Base-by-base conservation (phyloP, 768 basidiomycete genomes). In the Gloeophyllum trabeum region DNA sequence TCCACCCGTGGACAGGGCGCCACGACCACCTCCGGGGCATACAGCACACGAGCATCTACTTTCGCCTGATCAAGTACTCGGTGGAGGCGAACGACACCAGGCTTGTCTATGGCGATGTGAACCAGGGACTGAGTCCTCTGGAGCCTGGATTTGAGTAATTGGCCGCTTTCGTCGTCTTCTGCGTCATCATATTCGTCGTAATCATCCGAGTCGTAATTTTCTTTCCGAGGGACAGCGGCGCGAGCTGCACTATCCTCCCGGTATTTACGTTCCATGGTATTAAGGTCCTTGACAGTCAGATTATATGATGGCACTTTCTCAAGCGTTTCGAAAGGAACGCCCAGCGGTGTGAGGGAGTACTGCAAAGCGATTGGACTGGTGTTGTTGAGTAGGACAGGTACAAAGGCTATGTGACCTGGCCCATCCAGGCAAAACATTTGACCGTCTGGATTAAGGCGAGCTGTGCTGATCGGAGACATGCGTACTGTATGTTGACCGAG, bases 391-490 rank as follows among this genome's bases (percentile, higher is more conserved):
- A 93, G 69, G 24, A 96, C 62, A 1, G 93, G 93, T 37, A 96
- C 64, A 41, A 89, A 71, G 23, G 85, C 73, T 35, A 65, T 64
- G 41, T 69, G 66, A 5, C 63, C 60, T 6, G 70, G 62, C 6
- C 67, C 57, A 1, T 81, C 66, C 16, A 93, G 67, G 52, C 90
- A 94, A 56, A 81, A 92, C 3, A 76, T 77, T 40, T 76, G 67
- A 12, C 62, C 68, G 45, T 81, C 68, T 7, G 88, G 89, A 51
- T 94, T 93, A 35, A 98, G 67, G 18, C 82, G 80, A 3, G 92
- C 93, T 2, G 92, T 96, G 57, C 91, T 89, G 51, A 89, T 90
- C 6, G 92, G 92, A 0, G 90, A 88, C 73, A 93, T 81, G 48
- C 84, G 79, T 40, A 98, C 83, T 0, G 89, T 92, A 54, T 93